Evolutionary conservation across 306 rosid species (phyloP), one percentile per base, ranked within the genome.

Genomic region (Alnus glutinosa): DNA sequence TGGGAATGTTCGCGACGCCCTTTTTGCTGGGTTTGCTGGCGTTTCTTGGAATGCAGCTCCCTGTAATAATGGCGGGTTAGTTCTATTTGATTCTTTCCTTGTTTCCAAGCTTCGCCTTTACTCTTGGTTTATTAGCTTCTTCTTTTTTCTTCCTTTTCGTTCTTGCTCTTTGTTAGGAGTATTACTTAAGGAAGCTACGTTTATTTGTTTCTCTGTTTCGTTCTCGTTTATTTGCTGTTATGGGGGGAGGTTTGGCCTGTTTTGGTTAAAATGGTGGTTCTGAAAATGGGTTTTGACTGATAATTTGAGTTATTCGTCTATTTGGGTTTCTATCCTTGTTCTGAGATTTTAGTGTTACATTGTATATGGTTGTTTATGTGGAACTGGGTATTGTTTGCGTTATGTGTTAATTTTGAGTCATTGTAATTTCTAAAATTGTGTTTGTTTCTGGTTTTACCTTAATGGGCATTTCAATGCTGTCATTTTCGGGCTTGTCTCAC

Each of bases 51-150:
- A 78, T 83, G 88, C 89, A 90, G 70, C 85, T 90, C 71, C 93
- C 88, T 77, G 50, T 72, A 32, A 79, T 77, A 82, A 88, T 88
- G 87, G 96, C 99, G 74, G 99, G 98, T 95, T 68, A 78, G 96
- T 84, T 81, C 78, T 12, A 70, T 77, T 19, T 3, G 10, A 44
- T 32, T 72, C 19, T 83, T 77, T 59, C 85, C 84, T 75, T 77
- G 10, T 75, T 81, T 72, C 75, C 79, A 57, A 58, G 37, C 58
- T 75, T 18, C 70, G 66, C 80, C 77, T 79, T 9, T 59, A 4
- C 66, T 28, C 66, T 28, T 10, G 1, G 14, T 59, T 59, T 9
- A 12, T 30, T 32, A 59, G 30, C 32, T 59, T 9, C 5, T 55
- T 55, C 76, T 66, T 59, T 34, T 23, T 14, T 70, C 5, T 55